Evolutionary conservation across 2,329 filamentous ascomycete species (phyloP), one percentile per base, ranked within the genome.

Genomic region (Epichloe brachyelytri): DNA sequence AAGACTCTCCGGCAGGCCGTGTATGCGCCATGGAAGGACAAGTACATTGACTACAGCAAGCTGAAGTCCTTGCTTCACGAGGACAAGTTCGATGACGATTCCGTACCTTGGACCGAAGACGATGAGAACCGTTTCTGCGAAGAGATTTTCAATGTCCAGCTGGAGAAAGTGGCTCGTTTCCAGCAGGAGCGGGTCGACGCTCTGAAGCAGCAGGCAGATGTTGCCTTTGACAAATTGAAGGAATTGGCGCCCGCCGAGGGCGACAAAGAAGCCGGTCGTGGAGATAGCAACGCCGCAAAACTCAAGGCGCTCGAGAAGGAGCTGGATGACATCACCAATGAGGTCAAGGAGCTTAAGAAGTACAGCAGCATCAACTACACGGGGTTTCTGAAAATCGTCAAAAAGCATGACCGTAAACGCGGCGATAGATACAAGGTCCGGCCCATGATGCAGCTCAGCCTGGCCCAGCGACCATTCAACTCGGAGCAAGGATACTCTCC

Each of bases 331-430:
- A 93, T 97, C 68, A 93, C 87, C 36, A 87, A 88, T 65, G 88
- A 96, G 68, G 83, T 94, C 62, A 91, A 85, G 65, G 87, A 95
- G 73, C 78, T 98, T 59, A 93, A 95, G 70, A 93, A 88, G 67
- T 98, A 93, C 71, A 93, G 88, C 68, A 86, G 85, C 57, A 84
- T 96, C 72, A 98, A 98, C 72, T 98, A 96, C 69, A 95, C 93
- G 5, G 93, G 89, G 46, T 95, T 97, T 69, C 78, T 96, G 64
- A 98, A 98, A 76, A 95, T 95, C 46, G 89, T 89, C 51, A 98
- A 98, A 81, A 98, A 98, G 72, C 93, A 98, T 70, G 93, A 98
- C 69, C 86, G 93, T 58, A 94, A 91, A 71, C 80, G 91, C 58
- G 90, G 90, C 51, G 78, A 82, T 57, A 78, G 82, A 49, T 97